Percentiles rank a stretch among this genome's conserved stretches.
These are phyloP conservation scores for slime mould (Dictyostelium discoideum) DNA, from an alignment of 78 protist species.

Conservation along the genomic window DNA sequence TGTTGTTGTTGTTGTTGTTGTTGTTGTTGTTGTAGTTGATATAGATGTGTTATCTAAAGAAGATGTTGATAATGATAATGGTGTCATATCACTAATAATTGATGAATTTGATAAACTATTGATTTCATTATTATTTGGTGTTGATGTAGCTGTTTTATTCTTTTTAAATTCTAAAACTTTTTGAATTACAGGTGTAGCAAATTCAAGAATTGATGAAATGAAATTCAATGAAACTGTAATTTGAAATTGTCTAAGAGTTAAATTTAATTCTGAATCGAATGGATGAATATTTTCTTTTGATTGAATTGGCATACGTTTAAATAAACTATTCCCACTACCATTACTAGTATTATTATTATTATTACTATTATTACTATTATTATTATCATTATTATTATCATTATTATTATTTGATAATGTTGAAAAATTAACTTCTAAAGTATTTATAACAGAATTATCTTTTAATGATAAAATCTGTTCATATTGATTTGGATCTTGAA, in stretches of 20 bases:
- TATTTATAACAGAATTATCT: neutral
- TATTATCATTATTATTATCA: neutral
- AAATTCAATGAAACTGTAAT: neutral
- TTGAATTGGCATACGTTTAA: neutral
- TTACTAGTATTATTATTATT: neutral
- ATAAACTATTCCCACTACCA: neutral
- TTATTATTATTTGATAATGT: neutral
- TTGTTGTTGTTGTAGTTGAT: neutral
- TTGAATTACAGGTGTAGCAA: neutral
- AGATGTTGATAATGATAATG: conserved; percentile 20
- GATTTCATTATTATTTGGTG: neutral
- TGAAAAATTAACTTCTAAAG: conserved; percentile 19
- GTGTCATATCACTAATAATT: neutral
- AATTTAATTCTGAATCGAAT: conserved; percentile 23
- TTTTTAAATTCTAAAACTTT: neutral
- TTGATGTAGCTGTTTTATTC: neutral
- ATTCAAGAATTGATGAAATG: neutral
- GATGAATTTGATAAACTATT: neutral
- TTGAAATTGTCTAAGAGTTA: conserved; percentile 14
- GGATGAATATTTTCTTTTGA: neutral
- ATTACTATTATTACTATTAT: neutral
- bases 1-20: neutral
- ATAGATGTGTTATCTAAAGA: neutral
- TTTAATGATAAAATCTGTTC: conserved; percentile 14
- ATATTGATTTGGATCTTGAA: conserved; percentile 8